Evolutionary conservation across 495 filamentous ascomycete genomes (phyloP).

Genomic region (Lasiosphaeriaceae sp.): DNA sequence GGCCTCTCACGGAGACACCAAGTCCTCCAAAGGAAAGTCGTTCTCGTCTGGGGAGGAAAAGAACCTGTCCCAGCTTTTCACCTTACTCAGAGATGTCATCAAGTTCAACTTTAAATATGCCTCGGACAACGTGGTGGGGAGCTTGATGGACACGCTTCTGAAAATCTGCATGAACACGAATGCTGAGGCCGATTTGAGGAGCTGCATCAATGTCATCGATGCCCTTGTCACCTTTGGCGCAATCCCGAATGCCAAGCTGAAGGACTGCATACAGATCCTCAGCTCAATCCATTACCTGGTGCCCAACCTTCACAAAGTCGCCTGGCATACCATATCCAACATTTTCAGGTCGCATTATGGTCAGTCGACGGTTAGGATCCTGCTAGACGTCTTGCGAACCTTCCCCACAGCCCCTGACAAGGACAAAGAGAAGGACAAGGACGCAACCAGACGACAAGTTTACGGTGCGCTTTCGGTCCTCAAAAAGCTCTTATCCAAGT

Average conservation of each 20-base stretch:
- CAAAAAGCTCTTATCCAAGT: conserved; percentile 58
- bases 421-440: conserved; percentile 55
- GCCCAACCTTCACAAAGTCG: conserved; percentile 60
- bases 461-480: conserved; percentile 68
- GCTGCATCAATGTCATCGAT: conserved; percentile 73
- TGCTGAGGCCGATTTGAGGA: conserved; percentile 66
- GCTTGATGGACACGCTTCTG: conserved; percentile 64
- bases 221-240: conserved; percentile 73
- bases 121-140: conserved; percentile 59
- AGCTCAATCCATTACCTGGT: conserved; percentile 79
- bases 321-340: conserved; percentile 73
- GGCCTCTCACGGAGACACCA: conserved; percentile 25
- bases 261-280: conserved; percentile 70
- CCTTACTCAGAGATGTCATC: conserved; percentile 72
- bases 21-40: conserved; percentile 44
- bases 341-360: conserved; percentile 77
- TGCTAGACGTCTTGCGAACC: conserved; percentile 59
- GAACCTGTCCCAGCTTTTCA: conserved; percentile 64
- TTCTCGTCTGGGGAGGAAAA: conserved; percentile 59
- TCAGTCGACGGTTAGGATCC: conserved; percentile 59
- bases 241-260: conserved; percentile 64
- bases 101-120: conserved; percentile 80
- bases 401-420: conserved; percentile 44
- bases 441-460: conserved; percentile 45
- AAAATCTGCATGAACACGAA: conserved; percentile 73